Percentiles rank a stretch among this genome's conserved stretches.
Evolutionary conservation across 371 early-diverging fungal species (phyloP).

Genomic region (Homolaphlyctis polyrhiza): DNA sequence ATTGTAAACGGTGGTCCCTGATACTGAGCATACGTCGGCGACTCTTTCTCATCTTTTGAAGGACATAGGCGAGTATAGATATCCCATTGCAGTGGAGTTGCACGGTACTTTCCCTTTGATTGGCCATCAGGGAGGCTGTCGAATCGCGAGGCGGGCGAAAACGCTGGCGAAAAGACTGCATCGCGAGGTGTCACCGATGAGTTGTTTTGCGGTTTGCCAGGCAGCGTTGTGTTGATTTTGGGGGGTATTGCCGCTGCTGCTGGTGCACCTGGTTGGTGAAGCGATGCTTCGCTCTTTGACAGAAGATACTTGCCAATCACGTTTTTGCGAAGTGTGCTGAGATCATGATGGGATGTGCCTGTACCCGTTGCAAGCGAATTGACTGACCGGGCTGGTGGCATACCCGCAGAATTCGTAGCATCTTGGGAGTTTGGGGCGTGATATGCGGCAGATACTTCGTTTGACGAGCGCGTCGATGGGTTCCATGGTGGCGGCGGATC

Average conservation of each 20-base stretch:
- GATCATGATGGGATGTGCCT: not conserved
- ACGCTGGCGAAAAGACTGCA: not conserved
- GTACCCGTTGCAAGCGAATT: not conserved
- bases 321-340: too few relatives aligned
- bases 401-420: not conserved
- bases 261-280: not conserved
- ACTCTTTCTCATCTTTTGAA: slow-evolving; percentile 20
- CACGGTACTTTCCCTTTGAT: slow-evolving; percentile 18
- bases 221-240: not conserved
- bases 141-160: not conserved
- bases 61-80: slow-evolving; percentile 22
- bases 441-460: not conserved
- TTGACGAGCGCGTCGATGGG: not conserved
- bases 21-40: slow-evolving; percentile 5
- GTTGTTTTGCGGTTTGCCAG: not conserved
- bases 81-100: slow-evolving; percentile 34
- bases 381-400: not conserved
- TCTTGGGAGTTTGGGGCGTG: not conserved
- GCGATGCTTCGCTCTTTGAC: not conserved
- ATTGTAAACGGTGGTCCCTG: slow-evolving; percentile 14
- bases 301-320: not conserved
- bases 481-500: slow-evolving; percentile 6
- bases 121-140: not conserved
- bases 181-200: not conserved
- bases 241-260: not conserved